Evolutionary conservation across 1,284 basidiomycete species (phyloP).

Genomic region (Puccinia horiana): DNA sequence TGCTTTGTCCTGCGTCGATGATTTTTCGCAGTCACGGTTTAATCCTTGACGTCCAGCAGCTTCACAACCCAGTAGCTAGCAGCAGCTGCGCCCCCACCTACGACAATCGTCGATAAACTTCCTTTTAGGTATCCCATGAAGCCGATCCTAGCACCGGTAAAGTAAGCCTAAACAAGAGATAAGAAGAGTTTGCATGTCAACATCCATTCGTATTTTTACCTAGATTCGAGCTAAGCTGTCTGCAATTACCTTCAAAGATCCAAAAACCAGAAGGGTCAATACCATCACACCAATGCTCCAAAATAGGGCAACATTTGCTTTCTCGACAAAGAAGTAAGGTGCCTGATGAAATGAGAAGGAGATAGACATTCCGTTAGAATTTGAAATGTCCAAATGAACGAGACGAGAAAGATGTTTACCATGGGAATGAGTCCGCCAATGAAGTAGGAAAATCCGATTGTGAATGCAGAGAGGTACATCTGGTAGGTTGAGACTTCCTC

Average conservation of each 20-base stretch:
- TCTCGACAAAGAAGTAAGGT: constrained; percentile 82
- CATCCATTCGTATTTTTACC: background rate
- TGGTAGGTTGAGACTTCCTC: constrained; percentile 76
- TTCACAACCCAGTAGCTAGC: constrained; percentile 38
- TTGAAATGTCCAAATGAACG: background rate
- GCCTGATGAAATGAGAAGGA: constrained; percentile 62
- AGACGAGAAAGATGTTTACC: constrained; percentile 2
- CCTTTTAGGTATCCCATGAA: constrained; percentile 35
- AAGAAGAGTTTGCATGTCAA: background rate
- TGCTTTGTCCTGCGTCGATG: no score
- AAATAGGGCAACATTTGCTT: constrained; percentile 59
- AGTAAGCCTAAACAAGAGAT: constrained; percentile 19
- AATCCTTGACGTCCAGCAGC: constrained; percentile 13
- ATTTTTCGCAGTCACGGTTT: background rate
- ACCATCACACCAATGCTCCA: constrained; percentile 43
- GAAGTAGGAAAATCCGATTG: constrained; percentile 84
- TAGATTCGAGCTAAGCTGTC: background rate
- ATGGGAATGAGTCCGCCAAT: constrained; percentile 74
- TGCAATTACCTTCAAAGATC: constrained; percentile 21
- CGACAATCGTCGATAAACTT: constrained; percentile 36
- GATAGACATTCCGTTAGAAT: background rate
- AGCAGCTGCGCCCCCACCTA: constrained; percentile 38
- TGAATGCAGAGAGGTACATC: constrained; percentile 80
- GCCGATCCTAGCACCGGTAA: constrained; percentile 42
- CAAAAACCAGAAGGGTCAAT: constrained; percentile 31